A percentile compares a stretch with the other conserved stretches of the same genome.
phyloP scores from a whole-genome alignment of 228 moss, liverwort and hornwort genomes.

The Sphagnum fallax region DNA sequence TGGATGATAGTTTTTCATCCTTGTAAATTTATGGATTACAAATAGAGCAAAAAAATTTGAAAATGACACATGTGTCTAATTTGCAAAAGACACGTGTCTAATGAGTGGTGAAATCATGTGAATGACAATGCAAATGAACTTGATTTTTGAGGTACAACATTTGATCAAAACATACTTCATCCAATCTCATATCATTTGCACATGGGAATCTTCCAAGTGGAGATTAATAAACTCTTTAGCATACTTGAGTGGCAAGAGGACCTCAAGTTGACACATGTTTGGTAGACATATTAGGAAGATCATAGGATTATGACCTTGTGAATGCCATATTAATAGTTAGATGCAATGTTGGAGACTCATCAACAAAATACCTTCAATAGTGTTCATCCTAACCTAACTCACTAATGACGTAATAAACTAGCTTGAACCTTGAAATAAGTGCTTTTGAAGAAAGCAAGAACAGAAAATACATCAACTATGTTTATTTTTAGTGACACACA shows the following conservation, averaged over 20 bases:
- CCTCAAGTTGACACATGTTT: constrained; percentile 43
- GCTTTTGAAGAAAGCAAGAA: constrained; percentile 64
- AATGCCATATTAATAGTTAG: too few species aligned
- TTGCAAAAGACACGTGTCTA: constrained; percentile 15
- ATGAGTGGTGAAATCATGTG: constrained; percentile 77
- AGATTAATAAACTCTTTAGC: constrained; percentile 64
- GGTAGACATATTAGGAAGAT: background rate
- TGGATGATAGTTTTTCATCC: too few species aligned
- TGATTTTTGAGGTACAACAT: constrained; percentile 52
- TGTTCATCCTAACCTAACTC: too few species aligned
- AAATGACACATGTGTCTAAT: too few species aligned
- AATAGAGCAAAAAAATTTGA: too few species aligned
- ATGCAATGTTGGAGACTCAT: too few species aligned
- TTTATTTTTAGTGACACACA: constrained; percentile 72
- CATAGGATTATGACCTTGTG: too few species aligned
- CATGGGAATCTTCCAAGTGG: constrained; percentile 58
- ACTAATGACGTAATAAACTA: too few species aligned
- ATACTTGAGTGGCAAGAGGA: constrained; percentile 71
- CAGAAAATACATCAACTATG: constrained; percentile 38
- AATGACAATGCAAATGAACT: constrained; percentile 58
- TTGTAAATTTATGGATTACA: too few species aligned
- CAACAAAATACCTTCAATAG: too few species aligned
- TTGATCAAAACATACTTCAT: too few species aligned
- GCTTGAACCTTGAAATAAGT: constrained; percentile 1
- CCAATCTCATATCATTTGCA: too few species aligned